These are phyloP conservation scores for Tricladium varicosporioides DNA, from an alignment of 2,329 filamentous ascomycete species.

Conservation along the genomic window DNA sequence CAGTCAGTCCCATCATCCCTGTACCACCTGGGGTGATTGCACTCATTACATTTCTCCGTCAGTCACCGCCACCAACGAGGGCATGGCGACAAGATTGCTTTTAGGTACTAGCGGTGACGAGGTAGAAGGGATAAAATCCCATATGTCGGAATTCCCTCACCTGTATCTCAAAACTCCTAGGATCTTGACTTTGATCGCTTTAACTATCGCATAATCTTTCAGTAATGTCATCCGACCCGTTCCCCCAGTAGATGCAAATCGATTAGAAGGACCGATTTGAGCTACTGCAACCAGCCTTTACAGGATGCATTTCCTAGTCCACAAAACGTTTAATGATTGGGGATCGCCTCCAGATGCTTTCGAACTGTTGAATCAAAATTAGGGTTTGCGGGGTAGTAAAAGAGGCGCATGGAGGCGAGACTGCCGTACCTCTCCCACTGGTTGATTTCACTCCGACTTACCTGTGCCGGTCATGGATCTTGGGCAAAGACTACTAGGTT, in stretches of 20 bases:
- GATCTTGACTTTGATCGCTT: not conserved
- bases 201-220: not conserved
- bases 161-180: not conserved
- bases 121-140: too few relatives aligned
- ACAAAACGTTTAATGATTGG: not conserved
- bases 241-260: not conserved
- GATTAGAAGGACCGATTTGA: not conserved
- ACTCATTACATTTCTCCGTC: too few relatives aligned
- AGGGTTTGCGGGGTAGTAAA: not conserved
- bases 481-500: not conserved
- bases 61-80: too few relatives aligned
- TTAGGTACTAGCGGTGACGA: too few relatives aligned
- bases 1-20: too few relatives aligned
- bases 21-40: too few relatives aligned
- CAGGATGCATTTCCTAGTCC: not conserved
- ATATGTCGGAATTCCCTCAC: not conserved
- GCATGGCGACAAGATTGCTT: too few relatives aligned
- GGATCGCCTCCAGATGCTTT: not conserved
- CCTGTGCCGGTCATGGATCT: not conserved
- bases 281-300: not conserved
- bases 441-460: not conserved
- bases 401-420: not conserved
- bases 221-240: conserved; percentile 27
- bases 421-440: not conserved
- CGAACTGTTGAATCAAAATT: not conserved